phyloP scores from a whole-genome alignment of 2,329 filamentous ascomycete genomes.

The Emmonsiellopsis sp. region DNA sequence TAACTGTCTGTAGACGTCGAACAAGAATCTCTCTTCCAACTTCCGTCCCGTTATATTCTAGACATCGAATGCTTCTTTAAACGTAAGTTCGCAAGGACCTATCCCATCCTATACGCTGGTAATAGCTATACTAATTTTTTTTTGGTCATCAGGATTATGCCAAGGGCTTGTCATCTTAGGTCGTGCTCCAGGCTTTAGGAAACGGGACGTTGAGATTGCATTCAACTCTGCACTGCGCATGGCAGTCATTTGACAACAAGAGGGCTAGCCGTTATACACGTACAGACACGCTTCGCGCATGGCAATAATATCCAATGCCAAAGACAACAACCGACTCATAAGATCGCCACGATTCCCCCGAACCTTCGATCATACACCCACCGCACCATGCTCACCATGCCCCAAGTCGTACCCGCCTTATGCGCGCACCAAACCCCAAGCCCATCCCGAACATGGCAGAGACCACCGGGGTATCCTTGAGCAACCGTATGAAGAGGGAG shows the following conservation, averaged over 20 bases:
- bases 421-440: no score
- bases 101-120: background rate
- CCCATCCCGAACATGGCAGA: no score
- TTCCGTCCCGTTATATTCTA: conserved; percentile 6
- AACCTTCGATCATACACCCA: no score
- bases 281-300: no score
- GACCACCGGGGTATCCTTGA: no score
- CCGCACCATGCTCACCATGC: no score
- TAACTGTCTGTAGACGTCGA: background rate
- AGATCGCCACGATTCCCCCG: no score
- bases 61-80: conserved; percentile 19
- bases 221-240: conserved; percentile 4
- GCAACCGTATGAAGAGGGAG: no score
- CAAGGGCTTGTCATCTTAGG: conserved; percentile 21
- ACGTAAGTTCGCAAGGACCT: conserved; percentile 10
- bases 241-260: background rate
- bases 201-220: conserved; percentile 21
- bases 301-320: no score
- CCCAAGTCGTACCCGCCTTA: no score
- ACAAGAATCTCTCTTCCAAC: background rate
- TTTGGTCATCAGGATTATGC: conserved; percentile 15
- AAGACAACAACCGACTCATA: no score
- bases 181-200: conserved; percentile 24
- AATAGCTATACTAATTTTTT: background rate
- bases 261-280: background rate